Conservation (phyloP, 805 yeast species). For the Scheffersomyces coipomensis region DNA sequence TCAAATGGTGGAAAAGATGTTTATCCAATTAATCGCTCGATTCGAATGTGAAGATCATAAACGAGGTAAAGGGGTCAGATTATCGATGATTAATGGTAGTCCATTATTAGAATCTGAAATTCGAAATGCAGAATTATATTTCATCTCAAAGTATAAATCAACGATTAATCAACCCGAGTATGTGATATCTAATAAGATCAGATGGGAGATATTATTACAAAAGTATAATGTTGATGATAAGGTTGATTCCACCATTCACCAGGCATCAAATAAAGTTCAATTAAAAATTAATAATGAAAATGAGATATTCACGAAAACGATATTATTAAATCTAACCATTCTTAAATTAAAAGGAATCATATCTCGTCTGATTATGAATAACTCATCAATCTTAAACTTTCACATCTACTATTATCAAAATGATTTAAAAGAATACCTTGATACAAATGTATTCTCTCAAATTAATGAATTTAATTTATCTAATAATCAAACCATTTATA, state of each 20-base stretch:
- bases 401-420: constrained; percentile 22
- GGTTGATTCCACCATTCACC: not conserved
- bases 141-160: constrained; percentile 49
- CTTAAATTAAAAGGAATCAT: constrained; percentile 34
- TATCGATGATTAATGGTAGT: constrained; percentile 59
- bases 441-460: not conserved
- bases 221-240: constrained; percentile 28
- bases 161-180: too few species aligned
- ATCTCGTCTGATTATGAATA: constrained; percentile 11
- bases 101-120: constrained; percentile 46
- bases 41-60: constrained; percentile 17
- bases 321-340: constrained; percentile 23
- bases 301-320: constrained; percentile 11
- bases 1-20: too few species aligned
- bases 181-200: constrained; percentile 12
- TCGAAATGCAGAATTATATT: constrained; percentile 65
- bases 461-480: constrained; percentile 7
- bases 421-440: not conserved
- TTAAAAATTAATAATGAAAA: constrained; percentile 7
- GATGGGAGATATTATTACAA: constrained; percentile 44
- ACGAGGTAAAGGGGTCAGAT: constrained; percentile 12
- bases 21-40: constrained; percentile 47
- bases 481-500: constrained; percentile 18
- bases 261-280: constrained; percentile 1
- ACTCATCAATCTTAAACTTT: constrained; percentile 20